Conservation (phyloP, 1,284 basidiomycete species). For the Cutaneotrichosporon spelunceum region DNA sequence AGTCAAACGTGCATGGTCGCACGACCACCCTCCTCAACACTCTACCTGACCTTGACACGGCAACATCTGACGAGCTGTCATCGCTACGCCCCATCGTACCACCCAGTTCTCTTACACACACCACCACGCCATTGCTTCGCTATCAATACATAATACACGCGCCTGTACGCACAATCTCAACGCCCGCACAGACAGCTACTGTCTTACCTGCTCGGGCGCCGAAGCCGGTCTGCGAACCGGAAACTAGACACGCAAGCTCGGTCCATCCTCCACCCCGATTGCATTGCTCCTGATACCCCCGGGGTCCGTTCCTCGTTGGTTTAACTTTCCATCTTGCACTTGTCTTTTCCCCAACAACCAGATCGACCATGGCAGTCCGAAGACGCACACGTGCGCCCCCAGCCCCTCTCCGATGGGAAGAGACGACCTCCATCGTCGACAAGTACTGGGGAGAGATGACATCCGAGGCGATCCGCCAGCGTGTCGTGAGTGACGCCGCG, state of each 20-base stretch:
- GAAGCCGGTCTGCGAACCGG: neutral
- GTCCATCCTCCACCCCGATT: neutral
- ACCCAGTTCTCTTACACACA: neutral
- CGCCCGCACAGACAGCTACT: neutral
- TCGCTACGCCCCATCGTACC: neutral
- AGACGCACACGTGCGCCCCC: constrained; percentile 7
- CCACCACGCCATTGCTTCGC: neutral
- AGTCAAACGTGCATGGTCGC: constrained; percentile 6
- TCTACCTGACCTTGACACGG: neutral
- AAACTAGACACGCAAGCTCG: neutral
- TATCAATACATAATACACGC: neutral
- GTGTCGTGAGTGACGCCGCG: constrained; percentile 10
- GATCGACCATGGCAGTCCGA: constrained; percentile 2
- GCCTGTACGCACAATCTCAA: neutral
- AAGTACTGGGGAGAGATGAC: constrained; percentile 20
- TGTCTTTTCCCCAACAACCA: neutral
- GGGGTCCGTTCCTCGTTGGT: neutral
- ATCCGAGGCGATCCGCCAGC: constrained; percentile 15
- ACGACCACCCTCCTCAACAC: neutral
- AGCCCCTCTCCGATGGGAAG: neutral
- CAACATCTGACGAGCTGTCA: neutral
- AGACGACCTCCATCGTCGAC: constrained; percentile 11
- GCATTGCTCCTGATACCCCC: neutral
- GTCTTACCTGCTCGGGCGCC: neutral
- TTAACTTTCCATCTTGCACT: neutral